Evolutionary conservation across 2,329 filamentous ascomycete genomes (phyloP).

Genomic region (Didymella glomerata): DNA sequence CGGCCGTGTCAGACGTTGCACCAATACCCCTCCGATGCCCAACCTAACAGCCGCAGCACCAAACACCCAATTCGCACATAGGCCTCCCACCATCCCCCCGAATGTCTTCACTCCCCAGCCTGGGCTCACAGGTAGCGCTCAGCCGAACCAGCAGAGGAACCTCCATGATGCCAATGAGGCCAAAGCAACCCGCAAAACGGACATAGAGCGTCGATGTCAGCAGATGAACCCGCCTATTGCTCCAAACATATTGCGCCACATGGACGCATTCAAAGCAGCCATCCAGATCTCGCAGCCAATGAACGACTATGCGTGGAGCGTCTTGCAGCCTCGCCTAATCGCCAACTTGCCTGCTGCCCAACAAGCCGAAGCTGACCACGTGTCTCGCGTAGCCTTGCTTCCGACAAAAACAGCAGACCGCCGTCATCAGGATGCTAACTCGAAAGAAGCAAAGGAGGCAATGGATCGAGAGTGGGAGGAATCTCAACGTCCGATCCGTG

Average conservation of each 20-base stretch:
- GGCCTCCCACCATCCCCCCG: constrained; percentile 47
- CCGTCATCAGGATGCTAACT: constrained; percentile 58
- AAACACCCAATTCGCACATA: constrained; percentile 39
- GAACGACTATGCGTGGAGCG: constrained; percentile 73
- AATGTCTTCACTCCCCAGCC: constrained; percentile 45
- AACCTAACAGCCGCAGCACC: constrained; percentile 46
- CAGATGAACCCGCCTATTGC: constrained; percentile 71
- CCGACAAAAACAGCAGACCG: constrained; percentile 59
- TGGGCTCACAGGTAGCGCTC: constrained; percentile 31
- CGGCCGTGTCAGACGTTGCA: constrained; percentile 28
- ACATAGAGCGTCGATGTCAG: constrained; percentile 76
- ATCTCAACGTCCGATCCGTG: constrained; percentile 71
- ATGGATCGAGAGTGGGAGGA: constrained; percentile 76
- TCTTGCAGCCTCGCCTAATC: constrained; percentile 72
- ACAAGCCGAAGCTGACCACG: constrained; percentile 60
- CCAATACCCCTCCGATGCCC: constrained; percentile 32
- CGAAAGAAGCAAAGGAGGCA: constrained; percentile 64
- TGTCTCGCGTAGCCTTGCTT: constrained; percentile 57
- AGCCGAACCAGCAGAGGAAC: constrained; percentile 58
- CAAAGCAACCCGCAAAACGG: constrained; percentile 69
- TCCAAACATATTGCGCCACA: constrained; percentile 69
- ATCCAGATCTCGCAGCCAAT: constrained; percentile 73
- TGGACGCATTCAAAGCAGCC: constrained; percentile 77
- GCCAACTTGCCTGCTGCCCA: constrained; percentile 73
- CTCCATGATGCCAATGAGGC: constrained; percentile 69